phyloP scores from a whole-genome alignment of 2,329 filamentous ascomycete species.

The Xylaria sp. region DNA sequence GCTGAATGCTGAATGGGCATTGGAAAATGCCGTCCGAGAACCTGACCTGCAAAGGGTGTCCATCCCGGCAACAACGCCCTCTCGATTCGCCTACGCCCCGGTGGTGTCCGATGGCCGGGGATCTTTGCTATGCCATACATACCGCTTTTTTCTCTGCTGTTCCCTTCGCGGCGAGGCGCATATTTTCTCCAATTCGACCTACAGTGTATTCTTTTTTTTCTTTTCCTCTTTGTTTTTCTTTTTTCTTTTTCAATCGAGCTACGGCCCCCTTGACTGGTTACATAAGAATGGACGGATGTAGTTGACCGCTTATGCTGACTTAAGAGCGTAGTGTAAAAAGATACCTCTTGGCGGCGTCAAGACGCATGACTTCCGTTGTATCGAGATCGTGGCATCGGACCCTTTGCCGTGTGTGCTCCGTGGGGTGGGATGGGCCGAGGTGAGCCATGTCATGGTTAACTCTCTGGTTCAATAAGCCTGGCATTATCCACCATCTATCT shows the following conservation, averaged over 20 bases:
- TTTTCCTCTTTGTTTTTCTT: background rate
- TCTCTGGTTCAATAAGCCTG: constrained; percentile 7
- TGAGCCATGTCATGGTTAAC: background rate
- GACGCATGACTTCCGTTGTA: constrained; percentile 18
- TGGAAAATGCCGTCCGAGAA: constrained; percentile 1
- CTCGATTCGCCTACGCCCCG: constrained; percentile 27
- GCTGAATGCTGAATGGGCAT: background rate
- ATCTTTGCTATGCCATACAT: constrained; percentile 7
- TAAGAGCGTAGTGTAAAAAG: constrained; percentile 14
- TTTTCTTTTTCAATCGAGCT: background rate
- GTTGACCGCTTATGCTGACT: constrained; percentile 24
- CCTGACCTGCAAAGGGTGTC: constrained; percentile 16
- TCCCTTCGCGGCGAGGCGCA: constrained; percentile 3
- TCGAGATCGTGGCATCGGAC: constrained; percentile 23
- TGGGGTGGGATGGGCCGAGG: background rate
- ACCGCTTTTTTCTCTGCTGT: constrained; percentile 3
- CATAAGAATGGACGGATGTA: constrained; percentile 2
- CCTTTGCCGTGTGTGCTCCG: background rate
- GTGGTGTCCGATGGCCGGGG: constrained; percentile 13
- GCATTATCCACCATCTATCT: background rate
- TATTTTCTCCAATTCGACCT: constrained; percentile 1
- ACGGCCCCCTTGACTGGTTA: background rate
- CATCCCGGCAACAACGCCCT: constrained; percentile 28
- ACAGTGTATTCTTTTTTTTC: background rate
- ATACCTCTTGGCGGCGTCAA: constrained; percentile 27